Percentiles rank a stretch among this genome's conserved stretches.
phyloP scores from a whole-genome alignment of 73 alveolate genomes.

The Paramecium sonneborni region DNA sequence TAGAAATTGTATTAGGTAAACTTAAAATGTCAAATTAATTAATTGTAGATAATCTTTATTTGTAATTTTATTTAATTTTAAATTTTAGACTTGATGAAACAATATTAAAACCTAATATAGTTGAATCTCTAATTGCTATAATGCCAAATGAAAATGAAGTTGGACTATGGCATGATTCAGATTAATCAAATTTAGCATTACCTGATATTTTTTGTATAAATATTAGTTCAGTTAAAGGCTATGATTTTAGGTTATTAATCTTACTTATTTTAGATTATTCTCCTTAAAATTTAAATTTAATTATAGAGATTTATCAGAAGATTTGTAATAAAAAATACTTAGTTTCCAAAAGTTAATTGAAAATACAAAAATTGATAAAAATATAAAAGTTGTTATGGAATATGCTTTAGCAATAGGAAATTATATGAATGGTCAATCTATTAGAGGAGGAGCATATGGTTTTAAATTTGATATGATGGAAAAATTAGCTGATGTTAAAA shows the following conservation, averaged over 20 bases:
- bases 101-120: slow-evolving; percentile 64
- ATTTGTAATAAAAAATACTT: slow-evolving; percentile 59
- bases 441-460: slow-evolving; percentile 87
- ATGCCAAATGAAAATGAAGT: slow-evolving; percentile 72
- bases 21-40: slow-evolving; percentile 65
- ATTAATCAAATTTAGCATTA: slow-evolving; percentile 62
- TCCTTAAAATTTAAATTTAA: slow-evolving; percentile 64
- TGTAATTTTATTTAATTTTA: slow-evolving; percentile 64
- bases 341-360: slow-evolving; percentile 51
- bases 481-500: slow-evolving; percentile 77
- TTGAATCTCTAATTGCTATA: slow-evolving; percentile 66
- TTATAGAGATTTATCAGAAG: slow-evolving; percentile 55
- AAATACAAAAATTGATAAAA: slow-evolving; percentile 56
- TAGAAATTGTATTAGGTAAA: slow-evolving; percentile 72
- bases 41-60: neutral
- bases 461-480: slow-evolving; percentile 72
- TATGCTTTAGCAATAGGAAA: slow-evolving; percentile 77
- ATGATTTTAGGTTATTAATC: slow-evolving; percentile 69
- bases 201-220: slow-evolving; percentile 73
- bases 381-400: slow-evolving; percentile 70
- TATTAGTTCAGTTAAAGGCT: slow-evolving; percentile 67
- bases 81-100: slow-evolving; percentile 66
- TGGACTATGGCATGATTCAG: slow-evolving; percentile 63
- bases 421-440: slow-evolving; percentile 80
- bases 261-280: neutral